phyloP scores from a whole-genome alignment of 352 stramenopile genomes.

The Chrysophaeum taylorii region DNA sequence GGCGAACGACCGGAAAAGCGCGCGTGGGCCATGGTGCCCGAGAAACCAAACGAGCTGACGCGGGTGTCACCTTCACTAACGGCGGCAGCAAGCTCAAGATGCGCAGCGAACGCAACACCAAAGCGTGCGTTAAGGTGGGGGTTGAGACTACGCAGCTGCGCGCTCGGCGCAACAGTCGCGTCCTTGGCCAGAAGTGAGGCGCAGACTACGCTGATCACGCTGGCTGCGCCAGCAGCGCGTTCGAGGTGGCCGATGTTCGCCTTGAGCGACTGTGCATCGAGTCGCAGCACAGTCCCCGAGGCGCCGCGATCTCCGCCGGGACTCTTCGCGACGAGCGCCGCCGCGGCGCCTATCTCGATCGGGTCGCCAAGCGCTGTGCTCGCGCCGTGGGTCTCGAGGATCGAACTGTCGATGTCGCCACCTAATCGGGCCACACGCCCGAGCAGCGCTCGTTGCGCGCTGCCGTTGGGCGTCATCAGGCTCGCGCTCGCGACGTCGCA shows the following conservation, averaged over 20 bases:
- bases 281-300: too few relatives aligned
- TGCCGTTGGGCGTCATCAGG: slow-evolving; percentile 39
- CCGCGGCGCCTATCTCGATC: background rate
- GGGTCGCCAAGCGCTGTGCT: slow-evolving; percentile 8
- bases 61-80: too few relatives aligned
- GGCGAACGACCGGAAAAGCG: too few relatives aligned
- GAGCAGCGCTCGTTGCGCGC: slow-evolving; percentile 31
- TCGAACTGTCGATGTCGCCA: background rate
- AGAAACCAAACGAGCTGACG: slow-evolving; percentile 2
- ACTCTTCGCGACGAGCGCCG: too few relatives aligned
- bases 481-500: slow-evolving; percentile 39
- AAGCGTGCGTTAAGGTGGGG: background rate
- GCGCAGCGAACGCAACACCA: too few relatives aligned
- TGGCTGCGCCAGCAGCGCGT: background rate
- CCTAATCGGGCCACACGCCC: too few relatives aligned
- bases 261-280: background rate
- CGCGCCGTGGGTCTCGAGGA: slow-evolving; percentile 12
- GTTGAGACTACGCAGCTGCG: background rate
- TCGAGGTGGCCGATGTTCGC: background rate
- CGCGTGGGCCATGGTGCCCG: slow-evolving; percentile 15
- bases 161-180: too few relatives aligned
- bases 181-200: background rate
- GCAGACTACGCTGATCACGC: background rate
- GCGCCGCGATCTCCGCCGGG: too few relatives aligned
- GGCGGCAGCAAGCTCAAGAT: too few relatives aligned